Base-by-base conservation (phyloP, 352 stramenopile species). In the Phytophthora aleatoria region DNA sequence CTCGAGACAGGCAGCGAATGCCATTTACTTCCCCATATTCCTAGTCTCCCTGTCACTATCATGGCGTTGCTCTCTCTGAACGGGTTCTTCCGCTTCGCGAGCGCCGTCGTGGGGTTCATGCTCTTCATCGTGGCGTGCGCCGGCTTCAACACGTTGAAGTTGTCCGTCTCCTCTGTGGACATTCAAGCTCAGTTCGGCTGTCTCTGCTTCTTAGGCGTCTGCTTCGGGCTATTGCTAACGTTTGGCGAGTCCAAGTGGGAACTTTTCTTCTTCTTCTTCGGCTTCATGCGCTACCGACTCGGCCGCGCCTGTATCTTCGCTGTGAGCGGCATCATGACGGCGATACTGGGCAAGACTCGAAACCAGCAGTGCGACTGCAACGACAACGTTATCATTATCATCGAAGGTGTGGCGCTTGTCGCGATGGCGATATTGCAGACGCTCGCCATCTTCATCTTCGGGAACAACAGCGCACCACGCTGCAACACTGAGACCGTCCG, bases 221-320 rank as follows among this genome's bases (percentile, higher is more conserved):
- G 78, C 58, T 92, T 92, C 66, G 83, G 85, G 5, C 36, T 75
- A 24, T 50, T 92, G 5, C 65, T 93, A 1, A 60, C 77, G 11
- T 75, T 91, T n/a, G 79, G 69, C 5, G 85, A 93, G 69, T 66
- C 68, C 53, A 77, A 81, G 47, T 88, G 67, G 70, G 79, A 86
- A 48, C 48, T 67, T 11, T 93, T 92, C 57, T 92, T 89, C 76
- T 91, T 86, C 65, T 81, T 91, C 67, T 93, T 93, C 38, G 85
- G 85, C 30, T 93, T 92, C 56, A 74, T 93, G 67, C 79, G 85
- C 12, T 93, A 92, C 51, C 85, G 83, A 51, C 36, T 91, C 35
- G 83, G 85, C 41, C 79, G 78, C 8, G 74, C 78, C 3, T 67
- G 76, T 26, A 57, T 92, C 38, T 92, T 90, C 35, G 38, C 43